phyloP scores from a whole-genome alignment of 2,329 filamentous ascomycete species.

The Coniochaeta hoffmannii region DNA sequence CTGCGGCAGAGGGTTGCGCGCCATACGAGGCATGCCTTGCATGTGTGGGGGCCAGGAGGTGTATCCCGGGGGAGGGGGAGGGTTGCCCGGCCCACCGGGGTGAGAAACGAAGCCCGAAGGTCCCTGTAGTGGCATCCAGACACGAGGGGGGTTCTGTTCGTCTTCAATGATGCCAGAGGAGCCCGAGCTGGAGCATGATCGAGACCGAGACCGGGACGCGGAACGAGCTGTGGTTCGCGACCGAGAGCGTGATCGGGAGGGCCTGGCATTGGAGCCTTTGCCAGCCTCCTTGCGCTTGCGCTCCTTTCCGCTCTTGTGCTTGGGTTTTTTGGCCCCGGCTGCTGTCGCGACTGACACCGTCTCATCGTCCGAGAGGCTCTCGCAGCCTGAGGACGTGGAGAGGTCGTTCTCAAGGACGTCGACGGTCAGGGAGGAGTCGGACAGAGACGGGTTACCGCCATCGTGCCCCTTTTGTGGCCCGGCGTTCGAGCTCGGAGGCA shows the following conservation, averaged over 20 bases:
- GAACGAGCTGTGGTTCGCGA: slow-evolving; percentile 10
- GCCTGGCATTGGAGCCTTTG: slow-evolving; percentile 4
- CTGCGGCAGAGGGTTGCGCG: too few species aligned
- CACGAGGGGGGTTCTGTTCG: slow-evolving; percentile 6
- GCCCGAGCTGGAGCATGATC: slow-evolving; percentile 6
- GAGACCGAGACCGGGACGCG: slow-evolving; percentile 7
- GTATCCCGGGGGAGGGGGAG: background rate
- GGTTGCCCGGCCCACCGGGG: slow-evolving; percentile 16
- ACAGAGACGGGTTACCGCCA: slow-evolving; percentile 7
- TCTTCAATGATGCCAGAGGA: slow-evolving; percentile 3
- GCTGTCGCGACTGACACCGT: slow-evolving; percentile 11
- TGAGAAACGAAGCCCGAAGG: slow-evolving; percentile 18
- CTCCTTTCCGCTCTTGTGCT: slow-evolving; percentile 4
- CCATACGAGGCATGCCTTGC: background rate
- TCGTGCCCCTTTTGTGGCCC: background rate
- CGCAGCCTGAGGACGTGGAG: slow-evolving; percentile 7
- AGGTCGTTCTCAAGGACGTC: slow-evolving; percentile 6
- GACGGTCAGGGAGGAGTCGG: slow-evolving; percentile 9
- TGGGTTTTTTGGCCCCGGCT: slow-evolving; percentile 4
- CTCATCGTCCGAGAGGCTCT: slow-evolving; percentile 13
- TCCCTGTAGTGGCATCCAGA: background rate
- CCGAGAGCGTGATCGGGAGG: slow-evolving; percentile 7
- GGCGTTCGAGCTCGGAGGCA: slow-evolving; percentile 7
- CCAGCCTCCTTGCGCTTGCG: slow-evolving; percentile 3
- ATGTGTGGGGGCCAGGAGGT: background rate